Base-by-base conservation (phyloP, 352 stramenopile genomes). In the Pythium sp. region DNA sequence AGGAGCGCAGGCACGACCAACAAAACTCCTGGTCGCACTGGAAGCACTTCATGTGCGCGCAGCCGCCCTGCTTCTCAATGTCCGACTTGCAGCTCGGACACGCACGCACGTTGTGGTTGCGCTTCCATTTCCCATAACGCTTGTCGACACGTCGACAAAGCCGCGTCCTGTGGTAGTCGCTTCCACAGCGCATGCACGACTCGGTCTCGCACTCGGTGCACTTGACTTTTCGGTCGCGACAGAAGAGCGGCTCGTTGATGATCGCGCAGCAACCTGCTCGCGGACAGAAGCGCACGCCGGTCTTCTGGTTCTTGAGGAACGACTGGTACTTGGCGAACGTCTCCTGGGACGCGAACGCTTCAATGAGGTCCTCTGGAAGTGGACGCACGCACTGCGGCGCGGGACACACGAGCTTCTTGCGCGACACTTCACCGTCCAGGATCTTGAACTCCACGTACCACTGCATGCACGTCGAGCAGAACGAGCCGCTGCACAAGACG, bases 41-140 rank as follows among this genome's bases (percentile, higher is more conserved):
- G 36, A 89, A 81, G 73, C 87, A 95, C 65, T 83, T 87, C 85
- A 95, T 95, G 76, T 93, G 87, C 49, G 72, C 79, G 75, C 87
- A 95, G n/a, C 87, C 87, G 22, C 87, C 83, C 12, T 90, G 81
- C 74, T 95, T 95, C 55, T 95, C 87, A 67, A 95, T 95, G 65
- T 81, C 77, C 26, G 76, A 68, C 61, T 82, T 80, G 80, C 87
- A 94, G 62, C 67, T 79, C 18, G 87, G 85, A 56, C 87, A 94
- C 34, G 71, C 73, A 36, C 84, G 85, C n/a, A 93, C 87, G 51
- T 94, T 81, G 69, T 87, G 77, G 2, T 68, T 72, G 72, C 87
- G 88, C 62, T 84, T 81, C 87, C 87, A 94, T 30, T 78, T 75
- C 55, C 75, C 74, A 57, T 89, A 92, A 14, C 81, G 83, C 64